Evolutionary conservation across 108 stramenopile genomes (phyloP).

Genomic region (Nitzschia sp.): DNA sequence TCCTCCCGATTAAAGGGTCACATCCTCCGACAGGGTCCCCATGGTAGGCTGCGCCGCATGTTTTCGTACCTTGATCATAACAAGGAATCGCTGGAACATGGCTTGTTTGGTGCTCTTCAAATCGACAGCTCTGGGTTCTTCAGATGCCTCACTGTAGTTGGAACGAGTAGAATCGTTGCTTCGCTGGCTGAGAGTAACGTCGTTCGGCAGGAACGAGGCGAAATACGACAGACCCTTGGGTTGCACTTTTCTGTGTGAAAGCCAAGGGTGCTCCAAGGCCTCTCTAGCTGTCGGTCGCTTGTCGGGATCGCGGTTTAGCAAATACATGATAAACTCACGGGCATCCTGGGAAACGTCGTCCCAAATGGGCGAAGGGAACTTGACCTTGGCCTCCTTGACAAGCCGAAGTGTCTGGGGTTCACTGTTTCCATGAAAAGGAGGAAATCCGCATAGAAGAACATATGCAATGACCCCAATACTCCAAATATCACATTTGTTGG

Average conservation of each 20-base stretch:
- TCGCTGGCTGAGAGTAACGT: neutral
- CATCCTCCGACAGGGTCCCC: neutral
- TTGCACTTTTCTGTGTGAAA: slow-evolving; percentile 23
- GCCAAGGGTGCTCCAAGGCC: slow-evolving; percentile 38
- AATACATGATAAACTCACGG: slow-evolving; percentile 26
- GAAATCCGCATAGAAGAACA: slow-evolving; percentile 81
- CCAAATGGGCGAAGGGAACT: slow-evolving; percentile 44
- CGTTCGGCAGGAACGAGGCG: slow-evolving; percentile 6
- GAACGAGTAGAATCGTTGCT: neutral
- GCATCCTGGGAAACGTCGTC: slow-evolving; percentile 29
- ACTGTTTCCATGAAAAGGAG: slow-evolving; percentile 66
- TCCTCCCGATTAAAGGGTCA: no score
- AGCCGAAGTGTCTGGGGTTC: slow-evolving; percentile 37
- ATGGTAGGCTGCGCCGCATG: neutral
- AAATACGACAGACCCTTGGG: slow-evolving; percentile 5
- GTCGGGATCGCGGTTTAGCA: slow-evolving; percentile 42
- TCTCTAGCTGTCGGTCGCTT: slow-evolving; percentile 35
- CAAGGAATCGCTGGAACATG: slow-evolving; percentile 1
- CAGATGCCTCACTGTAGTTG: neutral
- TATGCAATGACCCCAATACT: slow-evolving; percentile 85
- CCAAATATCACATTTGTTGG: slow-evolving; percentile 82
- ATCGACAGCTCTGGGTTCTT: neutral
- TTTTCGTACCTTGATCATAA: slow-evolving; percentile 3
- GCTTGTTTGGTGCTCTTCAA: neutral
- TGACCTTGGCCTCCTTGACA: slow-evolving; percentile 34